Conservation (phyloP, 2,329 filamentous ascomycete species). For the Balansia obtecta region DNA sequence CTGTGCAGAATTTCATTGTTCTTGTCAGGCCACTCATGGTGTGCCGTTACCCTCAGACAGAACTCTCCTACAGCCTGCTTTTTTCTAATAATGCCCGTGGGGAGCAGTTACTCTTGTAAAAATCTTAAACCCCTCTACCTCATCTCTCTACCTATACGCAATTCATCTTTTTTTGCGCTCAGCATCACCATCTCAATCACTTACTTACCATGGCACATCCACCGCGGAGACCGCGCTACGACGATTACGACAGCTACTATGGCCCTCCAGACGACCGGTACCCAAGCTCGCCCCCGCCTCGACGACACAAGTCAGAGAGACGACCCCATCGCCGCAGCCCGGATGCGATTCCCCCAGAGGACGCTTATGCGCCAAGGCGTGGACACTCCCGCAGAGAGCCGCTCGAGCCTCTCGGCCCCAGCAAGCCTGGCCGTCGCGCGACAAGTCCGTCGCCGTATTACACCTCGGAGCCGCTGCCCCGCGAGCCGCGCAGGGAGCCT, state of each 20-base stretch:
- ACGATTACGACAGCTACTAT: slow-evolving; percentile 16
- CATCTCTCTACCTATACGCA: no score
- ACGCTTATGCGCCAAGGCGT: slow-evolving; percentile 7
- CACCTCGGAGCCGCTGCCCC: slow-evolving; percentile 4
- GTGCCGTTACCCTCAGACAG: background rate
- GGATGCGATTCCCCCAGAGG: slow-evolving; percentile 5
- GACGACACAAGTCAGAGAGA: slow-evolving; percentile 14
- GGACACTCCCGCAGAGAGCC: slow-evolving; percentile 5
- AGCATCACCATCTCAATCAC: no score
- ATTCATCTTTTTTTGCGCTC: background rate
- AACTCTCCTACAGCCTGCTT: background rate
- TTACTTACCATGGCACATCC: slow-evolving; percentile 9
- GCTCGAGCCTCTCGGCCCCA: slow-evolving; percentile 2
- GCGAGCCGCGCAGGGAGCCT: slow-evolving; percentile 3
- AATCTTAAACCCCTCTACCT: no score
- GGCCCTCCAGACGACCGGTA: slow-evolving; percentile 3
- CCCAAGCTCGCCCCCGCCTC: slow-evolving; percentile 7
- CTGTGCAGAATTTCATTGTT: background rate
- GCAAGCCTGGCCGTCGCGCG: slow-evolving; percentile 3
- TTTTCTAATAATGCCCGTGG: background rate
- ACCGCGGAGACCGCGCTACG: slow-evolving; percentile 13
- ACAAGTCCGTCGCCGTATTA: slow-evolving; percentile 8
- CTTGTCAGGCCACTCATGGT: background rate
- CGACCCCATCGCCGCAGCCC: slow-evolving; percentile 10
- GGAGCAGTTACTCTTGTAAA: no score